Conservation (phyloP, 2,329 filamentous ascomycete genomes). For the Penicillium paneum region DNA sequence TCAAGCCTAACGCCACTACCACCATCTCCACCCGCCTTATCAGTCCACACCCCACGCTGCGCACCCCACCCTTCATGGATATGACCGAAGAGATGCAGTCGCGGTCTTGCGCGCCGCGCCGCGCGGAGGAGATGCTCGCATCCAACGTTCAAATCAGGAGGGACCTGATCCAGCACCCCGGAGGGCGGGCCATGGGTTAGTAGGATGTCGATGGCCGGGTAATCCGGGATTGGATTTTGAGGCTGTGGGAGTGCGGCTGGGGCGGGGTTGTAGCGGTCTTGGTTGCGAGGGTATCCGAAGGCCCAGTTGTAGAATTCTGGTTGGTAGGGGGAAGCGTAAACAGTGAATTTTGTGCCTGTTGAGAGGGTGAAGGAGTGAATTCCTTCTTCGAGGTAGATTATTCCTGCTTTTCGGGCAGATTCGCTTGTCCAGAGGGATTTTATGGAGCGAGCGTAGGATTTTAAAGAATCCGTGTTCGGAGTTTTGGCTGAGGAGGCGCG, state of each 20-base stretch:
- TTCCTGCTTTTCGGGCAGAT: slow-evolving; percentile 45
- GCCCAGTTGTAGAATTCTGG: slow-evolving; percentile 57
- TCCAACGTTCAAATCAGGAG: slow-evolving; percentile 45
- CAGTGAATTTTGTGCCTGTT: slow-evolving; percentile 48
- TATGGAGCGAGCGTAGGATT: slow-evolving; percentile 27
- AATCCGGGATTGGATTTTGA: slow-evolving; percentile 44
- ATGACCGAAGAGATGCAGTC: slow-evolving; percentile 61
- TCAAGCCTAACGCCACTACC: slow-evolving; percentile 15
- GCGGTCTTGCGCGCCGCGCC: slow-evolving; percentile 49
- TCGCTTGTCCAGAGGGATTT: slow-evolving; percentile 49
- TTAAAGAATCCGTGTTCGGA: slow-evolving; percentile 2
- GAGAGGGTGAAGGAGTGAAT: slow-evolving; percentile 44
- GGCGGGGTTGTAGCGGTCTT: slow-evolving; percentile 53
- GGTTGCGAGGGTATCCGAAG: slow-evolving; percentile 51
- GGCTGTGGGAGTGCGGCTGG: slow-evolving; percentile 21
- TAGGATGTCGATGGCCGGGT: slow-evolving; percentile 52
- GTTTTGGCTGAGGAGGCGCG: neutral
- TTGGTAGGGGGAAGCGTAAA: slow-evolving; percentile 53
- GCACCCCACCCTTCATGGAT: slow-evolving; percentile 58
- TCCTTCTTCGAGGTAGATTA: slow-evolving; percentile 58
- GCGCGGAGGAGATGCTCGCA: slow-evolving; percentile 56
- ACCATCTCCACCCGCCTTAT: slow-evolving; percentile 15
- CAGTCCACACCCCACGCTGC: slow-evolving; percentile 30
- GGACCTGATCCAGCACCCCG: slow-evolving; percentile 49
- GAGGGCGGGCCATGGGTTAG: slow-evolving; percentile 61